Base-by-base conservation (phyloP, 495 filamentous ascomycete species). In the Halenospora varia region DNA sequence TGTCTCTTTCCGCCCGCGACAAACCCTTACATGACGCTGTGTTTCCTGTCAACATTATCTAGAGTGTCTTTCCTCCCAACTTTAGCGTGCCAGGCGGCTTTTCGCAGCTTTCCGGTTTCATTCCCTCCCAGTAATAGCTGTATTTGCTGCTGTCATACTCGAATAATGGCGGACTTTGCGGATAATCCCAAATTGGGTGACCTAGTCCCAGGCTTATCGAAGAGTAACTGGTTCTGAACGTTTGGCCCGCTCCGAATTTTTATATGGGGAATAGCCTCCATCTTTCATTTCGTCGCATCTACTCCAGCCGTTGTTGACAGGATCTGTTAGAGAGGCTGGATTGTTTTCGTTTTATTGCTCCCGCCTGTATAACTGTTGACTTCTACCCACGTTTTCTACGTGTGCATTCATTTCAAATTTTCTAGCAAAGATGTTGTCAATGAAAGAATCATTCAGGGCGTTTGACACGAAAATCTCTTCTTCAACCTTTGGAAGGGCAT, bases 401-500 rank as follows among this genome's bases (percentile, higher is more conserved):
- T 56, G 62, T 56, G 59, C 15, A 49, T 15, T 4, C 26, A 46
- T 22, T 47, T 53, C n/a, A 22, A 15, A 45, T 55, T 44, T n/a
- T n/a, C n/a, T n/a, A n/a, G n/a, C 17, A 23, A 18, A 39, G 56
- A 62, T 66, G 59, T 25, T 42, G 35, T 20, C 56, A 39, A 52
- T 61, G 20, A 56, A 25, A 18, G 23, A 56, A 2, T 35, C 51
- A n/a, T n/a, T 61, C 25, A 49, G 53, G 10, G 15, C 48, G 10
- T 13, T 75, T 44, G 70, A 79, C 26, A 55, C 70, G 4, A 56
- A 59, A 24, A 66, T 79, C 25, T 74, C 73, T 23, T 48, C 25
- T 20, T 78, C 77, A 0, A 73, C 80, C 15, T 77, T 90, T 60
- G 88, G 88, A 45, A 78, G 78, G 56, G 80, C 86, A 63, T 93